These are phyloP conservation scores for Marasmius tenuissimus DNA, from an alignment of 1,284 basidiomycete species.

Conservation along the genomic window DNA sequence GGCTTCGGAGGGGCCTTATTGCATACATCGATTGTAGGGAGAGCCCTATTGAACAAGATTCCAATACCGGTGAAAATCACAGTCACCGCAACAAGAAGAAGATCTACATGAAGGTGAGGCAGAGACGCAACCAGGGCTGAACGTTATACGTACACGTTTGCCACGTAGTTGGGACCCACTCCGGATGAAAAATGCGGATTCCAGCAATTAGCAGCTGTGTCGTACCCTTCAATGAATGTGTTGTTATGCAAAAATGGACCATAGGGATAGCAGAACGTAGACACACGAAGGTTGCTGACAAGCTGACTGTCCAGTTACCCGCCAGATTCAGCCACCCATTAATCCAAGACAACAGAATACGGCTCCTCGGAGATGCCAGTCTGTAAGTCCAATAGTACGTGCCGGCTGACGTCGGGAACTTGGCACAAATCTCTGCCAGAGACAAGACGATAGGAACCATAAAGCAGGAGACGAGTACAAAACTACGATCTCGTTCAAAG, in stretches of 20 bases:
- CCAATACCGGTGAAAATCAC: slow-evolving; percentile 42
- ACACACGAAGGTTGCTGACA: slow-evolving; percentile 54
- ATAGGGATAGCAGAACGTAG: not conserved
- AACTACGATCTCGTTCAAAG: slow-evolving; percentile 29
- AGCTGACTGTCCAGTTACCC: slow-evolving; percentile 52
- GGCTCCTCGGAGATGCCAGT: slow-evolving; percentile 41
- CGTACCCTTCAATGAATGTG: slow-evolving; percentile 37
- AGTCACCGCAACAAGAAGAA: slow-evolving; percentile 51
- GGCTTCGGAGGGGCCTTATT: not conserved
- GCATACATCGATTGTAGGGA: slow-evolving; percentile 51
- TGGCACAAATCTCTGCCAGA: slow-evolving; percentile 54
- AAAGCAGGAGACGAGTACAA: slow-evolving; percentile 46
- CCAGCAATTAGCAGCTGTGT: slow-evolving; percentile 52
- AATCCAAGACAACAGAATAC: slow-evolving; percentile 51
- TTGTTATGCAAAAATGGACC: not conserved
- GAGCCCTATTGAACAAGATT: slow-evolving; percentile 44
- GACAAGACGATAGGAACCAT: slow-evolving; percentile 48
- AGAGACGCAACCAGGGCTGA: not conserved
- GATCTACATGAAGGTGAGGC: slow-evolving; percentile 30
- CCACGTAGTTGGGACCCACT: slow-evolving; percentile 49
- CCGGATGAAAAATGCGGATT: slow-evolving; percentile 45
- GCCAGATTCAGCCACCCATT: slow-evolving; percentile 58
- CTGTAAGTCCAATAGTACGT: slow-evolving; percentile 60
- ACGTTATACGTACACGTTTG: not conserved
- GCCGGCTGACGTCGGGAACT: slow-evolving; percentile 57